Conservation (phyloP, 2,329 filamentous ascomycete genomes). For the Sclerotinia nivalis region DNA sequence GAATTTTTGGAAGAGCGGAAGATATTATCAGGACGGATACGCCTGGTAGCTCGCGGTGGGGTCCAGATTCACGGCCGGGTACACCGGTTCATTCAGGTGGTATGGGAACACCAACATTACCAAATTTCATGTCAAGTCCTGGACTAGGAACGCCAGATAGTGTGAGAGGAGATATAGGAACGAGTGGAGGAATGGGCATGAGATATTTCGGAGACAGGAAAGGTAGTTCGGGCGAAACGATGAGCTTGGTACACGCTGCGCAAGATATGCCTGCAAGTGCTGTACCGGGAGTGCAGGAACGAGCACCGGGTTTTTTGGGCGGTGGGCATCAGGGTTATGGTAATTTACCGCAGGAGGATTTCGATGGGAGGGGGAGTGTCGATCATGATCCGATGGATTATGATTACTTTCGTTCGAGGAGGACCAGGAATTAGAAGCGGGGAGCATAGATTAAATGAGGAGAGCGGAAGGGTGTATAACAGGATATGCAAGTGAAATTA, state of each 20-base stretch:
- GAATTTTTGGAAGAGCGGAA: conserved; percentile 59
- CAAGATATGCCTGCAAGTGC: not conserved
- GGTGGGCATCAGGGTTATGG: conserved; percentile 62
- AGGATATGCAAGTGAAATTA: conserved; percentile 13
- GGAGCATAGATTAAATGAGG: not conserved
- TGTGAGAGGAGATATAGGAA: conserved; percentile 8
- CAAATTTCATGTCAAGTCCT: not conserved
- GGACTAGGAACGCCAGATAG: conserved; percentile 12
- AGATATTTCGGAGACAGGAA: conserved; percentile 11
- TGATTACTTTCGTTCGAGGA: conserved; percentile 39
- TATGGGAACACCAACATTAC: conserved; percentile 4
- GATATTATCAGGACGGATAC: conserved; percentile 51
- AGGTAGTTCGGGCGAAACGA: conserved; percentile 7
- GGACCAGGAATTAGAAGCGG: conserved; percentile 17
- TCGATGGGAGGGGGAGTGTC: conserved; percentile 27
- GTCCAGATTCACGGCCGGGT: conserved; percentile 34
- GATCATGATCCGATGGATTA: conserved; percentile 38
- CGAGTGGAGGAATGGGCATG: conserved; percentile 11
- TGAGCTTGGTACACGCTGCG: conserved; percentile 7
- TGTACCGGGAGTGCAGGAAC: conserved; percentile 27
- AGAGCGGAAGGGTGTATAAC: not conserved
- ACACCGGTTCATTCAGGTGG: conserved; percentile 23
- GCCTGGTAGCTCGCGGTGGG: conserved; percentile 32
- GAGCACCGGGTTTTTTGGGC: conserved; percentile 55
- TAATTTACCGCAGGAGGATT: conserved; percentile 53